Evolutionary conservation across 495 filamentous ascomycete genomes (phyloP), one percentile per base, ranked within the genome.

Genomic region (Neurospora sp.): DNA sequence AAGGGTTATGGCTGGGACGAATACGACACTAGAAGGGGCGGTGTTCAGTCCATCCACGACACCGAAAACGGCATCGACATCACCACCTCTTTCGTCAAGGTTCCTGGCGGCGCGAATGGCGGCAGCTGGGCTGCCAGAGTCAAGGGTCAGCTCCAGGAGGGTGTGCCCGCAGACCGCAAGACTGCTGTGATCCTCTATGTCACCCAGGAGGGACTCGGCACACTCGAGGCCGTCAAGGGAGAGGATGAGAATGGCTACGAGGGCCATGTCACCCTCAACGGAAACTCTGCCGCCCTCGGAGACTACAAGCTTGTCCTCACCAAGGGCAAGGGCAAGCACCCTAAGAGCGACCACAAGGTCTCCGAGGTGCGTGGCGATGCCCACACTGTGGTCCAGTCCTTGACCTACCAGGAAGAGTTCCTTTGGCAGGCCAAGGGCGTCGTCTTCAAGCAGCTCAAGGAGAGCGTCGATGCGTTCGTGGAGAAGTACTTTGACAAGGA

Each of bases 1-100:
- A 90, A 89, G 53, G 94, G 96, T 42, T 99, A 99, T 79, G 96
- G 95, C 73, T 99, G 96, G 96, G 95, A 98, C 75, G 88, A 96
- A 77, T 99, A 96, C 82, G 96, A 98, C 80, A 89, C 93, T 27
- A 87, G 96, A 69, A 90, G 86, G 59, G 96, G 96, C 75, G 96
- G 96, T 68, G 85, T 90, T 31, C 92, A 99, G 84, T 92, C 91
- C 22, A 94, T 99, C 71, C 92, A 94, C 77, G 96, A 99, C 78
- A 89, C 88, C 20, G 91, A 89, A 40, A 99, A 99, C 81, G 87
- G 85, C 71, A 85, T 99, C 71, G 94, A 98, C 82, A 86, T 99
- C 74, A 94, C 91, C 39, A 97, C 96, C 37, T 91, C 92, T 69
- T 98, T 97, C 81, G 88, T 98, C 75, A 99, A 99, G 82, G 87